Evolutionary conservation across 164 flowering plant species (phyloP).

Genomic region (Sedum album): DNA sequence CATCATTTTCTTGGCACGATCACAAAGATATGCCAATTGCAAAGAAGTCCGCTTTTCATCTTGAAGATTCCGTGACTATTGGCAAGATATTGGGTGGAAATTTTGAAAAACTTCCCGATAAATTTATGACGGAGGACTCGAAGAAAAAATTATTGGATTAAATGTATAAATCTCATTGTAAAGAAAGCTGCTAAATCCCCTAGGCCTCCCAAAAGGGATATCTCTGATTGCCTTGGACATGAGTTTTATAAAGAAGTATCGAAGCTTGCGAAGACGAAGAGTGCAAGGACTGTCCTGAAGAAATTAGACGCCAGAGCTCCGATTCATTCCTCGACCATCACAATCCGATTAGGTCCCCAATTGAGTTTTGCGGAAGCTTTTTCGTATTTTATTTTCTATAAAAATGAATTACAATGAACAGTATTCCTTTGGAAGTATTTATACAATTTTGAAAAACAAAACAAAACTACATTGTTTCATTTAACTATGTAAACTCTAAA

Average conservation of each 20-base stretch:
- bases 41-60: not conserved
- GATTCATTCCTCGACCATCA: no score
- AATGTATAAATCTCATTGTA: not conserved
- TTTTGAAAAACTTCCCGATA: not conserved
- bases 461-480: no score
- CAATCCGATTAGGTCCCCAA: no score
- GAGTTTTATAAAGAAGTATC: constrained; percentile 7
- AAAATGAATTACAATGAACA: no score
- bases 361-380: no score
- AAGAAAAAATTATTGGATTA: not conserved
- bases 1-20: no score
- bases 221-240: constrained; percentile 3
- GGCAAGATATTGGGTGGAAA: constrained; percentile 1
- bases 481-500: no score
- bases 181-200: constrained; percentile 9
- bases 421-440: no score
- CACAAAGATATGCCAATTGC: not conserved
- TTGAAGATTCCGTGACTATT: not conserved
- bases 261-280: not conserved
- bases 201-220: constrained; percentile 2
- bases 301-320: no score
- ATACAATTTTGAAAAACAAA: no score
- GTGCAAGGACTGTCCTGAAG: constrained; percentile 4
- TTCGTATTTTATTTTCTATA: no score
- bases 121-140: not conserved